These are phyloP conservation scores for Schizophyllum commune DNA, from an alignment of 1,284 basidiomycete genomes.

Conservation along the genomic window DNA sequence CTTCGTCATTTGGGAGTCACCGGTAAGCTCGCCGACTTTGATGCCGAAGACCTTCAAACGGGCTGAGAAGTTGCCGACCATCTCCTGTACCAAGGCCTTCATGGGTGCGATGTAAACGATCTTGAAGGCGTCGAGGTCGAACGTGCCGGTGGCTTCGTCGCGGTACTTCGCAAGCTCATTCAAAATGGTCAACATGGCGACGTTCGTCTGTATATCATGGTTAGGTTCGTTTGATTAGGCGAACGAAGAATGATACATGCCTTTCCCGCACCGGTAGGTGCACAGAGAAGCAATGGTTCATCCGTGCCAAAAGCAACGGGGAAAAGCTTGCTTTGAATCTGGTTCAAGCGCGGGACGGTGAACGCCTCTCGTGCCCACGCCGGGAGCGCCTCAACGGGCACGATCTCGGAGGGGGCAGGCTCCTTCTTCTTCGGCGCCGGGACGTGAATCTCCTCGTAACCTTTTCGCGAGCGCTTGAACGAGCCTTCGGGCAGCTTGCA, in stretches of 20 bases:
- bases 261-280: constrained; percentile 98
- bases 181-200: constrained; percentile 91
- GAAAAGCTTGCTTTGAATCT: constrained; percentile 90
- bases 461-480: constrained; percentile 94
- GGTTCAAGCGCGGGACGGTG: constrained; percentile 79
- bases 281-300: constrained; percentile 93
- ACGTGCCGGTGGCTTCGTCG: constrained; percentile 71
- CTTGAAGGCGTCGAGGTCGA: constrained; percentile 92
- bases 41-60: constrained; percentile 81
- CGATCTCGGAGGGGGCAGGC: constrained; percentile 59
- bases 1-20: constrained; percentile 97
- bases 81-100: constrained; percentile 97
- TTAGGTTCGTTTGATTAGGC: neutral
- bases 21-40: constrained; percentile 92
- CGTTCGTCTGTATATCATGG: constrained; percentile 71
- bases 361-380: constrained; percentile 87
- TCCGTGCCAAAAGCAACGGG: constrained; percentile 93
- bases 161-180: constrained; percentile 84
- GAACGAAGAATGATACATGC: constrained; percentile 36
- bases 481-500: constrained; percentile 96
- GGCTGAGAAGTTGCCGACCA: constrained; percentile 89
- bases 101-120: constrained; percentile 98
- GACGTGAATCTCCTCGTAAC: constrained; percentile 98
- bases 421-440: constrained; percentile 86
- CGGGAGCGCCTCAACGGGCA: constrained; percentile 74